These are phyloP conservation scores for Trichoderma asperelloides DNA, from an alignment of 495 filamentous ascomycete genomes.

Conservation along the genomic window DNA sequence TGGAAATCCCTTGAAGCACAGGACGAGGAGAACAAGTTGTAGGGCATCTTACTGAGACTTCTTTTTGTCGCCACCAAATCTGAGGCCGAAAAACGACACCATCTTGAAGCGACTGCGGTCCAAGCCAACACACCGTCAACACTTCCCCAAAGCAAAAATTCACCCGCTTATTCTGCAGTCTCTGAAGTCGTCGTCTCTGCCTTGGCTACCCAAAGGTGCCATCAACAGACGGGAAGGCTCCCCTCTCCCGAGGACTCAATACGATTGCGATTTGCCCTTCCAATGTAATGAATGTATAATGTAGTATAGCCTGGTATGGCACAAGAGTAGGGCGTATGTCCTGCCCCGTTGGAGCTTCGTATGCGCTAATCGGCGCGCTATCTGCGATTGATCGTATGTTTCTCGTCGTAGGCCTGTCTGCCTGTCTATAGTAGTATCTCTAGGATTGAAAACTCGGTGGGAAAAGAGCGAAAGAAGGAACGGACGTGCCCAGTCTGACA, in stretches of 20 bases:
- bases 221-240: not conserved
- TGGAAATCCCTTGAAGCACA: no score
- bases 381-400: no score
- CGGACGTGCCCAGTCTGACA: slow-evolving; percentile 1
- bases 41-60: slow-evolving; percentile 31
- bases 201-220: not conserved
- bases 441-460: not conserved
- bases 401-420: no score
- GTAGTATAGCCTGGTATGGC: no score
- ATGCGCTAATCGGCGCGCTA: no score
- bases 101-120: slow-evolving; percentile 21
- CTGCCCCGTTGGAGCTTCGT: no score
- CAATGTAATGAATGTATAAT: no score
- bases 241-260: not conserved
- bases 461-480: not conserved
- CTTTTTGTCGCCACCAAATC: slow-evolving; percentile 38
- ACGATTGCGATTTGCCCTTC: not conserved
- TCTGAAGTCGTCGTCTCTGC: not conserved
- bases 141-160: not conserved
- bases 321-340: no score
- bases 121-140: not conserved
- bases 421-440: not conserved
- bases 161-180: not conserved
- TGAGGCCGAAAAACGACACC: slow-evolving; percentile 43
- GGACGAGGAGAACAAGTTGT: not conserved